Evolutionary conservation across 1,284 basidiomycete genomes (phyloP), one percentile per base, ranked within the genome.

Genomic region (Puccinia polysora): DNA sequence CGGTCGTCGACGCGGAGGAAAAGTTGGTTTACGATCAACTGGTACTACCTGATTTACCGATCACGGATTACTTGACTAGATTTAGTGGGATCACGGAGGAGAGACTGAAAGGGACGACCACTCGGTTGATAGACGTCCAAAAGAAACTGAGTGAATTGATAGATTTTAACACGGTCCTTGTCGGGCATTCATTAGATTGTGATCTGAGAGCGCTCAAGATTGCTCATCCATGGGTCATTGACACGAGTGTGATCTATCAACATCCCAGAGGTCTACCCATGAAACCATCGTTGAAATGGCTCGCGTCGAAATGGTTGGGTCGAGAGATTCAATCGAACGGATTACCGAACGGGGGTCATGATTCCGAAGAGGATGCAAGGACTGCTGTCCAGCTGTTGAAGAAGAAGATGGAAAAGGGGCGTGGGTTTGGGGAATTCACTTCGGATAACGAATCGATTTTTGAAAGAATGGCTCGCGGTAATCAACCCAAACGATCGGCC

Each of bases 101-200:
- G 74, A 83, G 84, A 1, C 84, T 96, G 0, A 81, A 81, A 1
- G 80, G 81, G 0, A 86, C 89, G 0, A 91, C 86, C 0, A 89
- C 89, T 0, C 89, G 88, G 0, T 85, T 92, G 18, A 80, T 85
- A 0, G 83, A 90, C 74, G 88, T 93, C 2, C 93, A 95, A 79
- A 77, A 82, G 0, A 84, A 87, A 52, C 80, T 91, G 62, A 80
- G 81, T 10, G 80, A 86, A 18, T 81, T 74, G 78, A 69, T 79
- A 14, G 77, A 82, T 81, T 75, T 83, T 83, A 1, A 87, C 0
- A 90, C 91, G 1, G 88, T 94, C 76, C 86, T 96, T 18, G 82
- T 96, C n/a, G 93, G 93, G 0, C 93, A 96, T 79, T 94, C 91
- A 2, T 85, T 96, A 59, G 92, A 95, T 81, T 92, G 89, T 34